phyloP scores from a whole-genome alignment of 345 rosid genomes.

The Clausena lansium region DNA sequence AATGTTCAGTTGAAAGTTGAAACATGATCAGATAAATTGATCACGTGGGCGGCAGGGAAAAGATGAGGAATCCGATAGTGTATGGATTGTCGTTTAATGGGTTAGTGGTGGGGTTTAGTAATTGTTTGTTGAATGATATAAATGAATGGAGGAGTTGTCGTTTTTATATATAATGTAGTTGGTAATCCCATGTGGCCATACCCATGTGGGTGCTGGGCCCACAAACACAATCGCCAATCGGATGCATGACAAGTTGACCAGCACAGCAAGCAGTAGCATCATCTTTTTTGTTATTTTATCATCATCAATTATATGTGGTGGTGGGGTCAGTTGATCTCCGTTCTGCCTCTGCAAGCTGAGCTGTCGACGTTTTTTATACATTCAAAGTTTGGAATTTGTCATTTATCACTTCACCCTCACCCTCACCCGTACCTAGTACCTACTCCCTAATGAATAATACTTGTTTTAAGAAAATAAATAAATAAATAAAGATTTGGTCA shows the following conservation, averaged over 20 bases:
- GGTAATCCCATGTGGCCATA: slow-evolving; percentile 18
- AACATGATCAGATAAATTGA: not conserved
- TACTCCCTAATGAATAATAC: too few species aligned
- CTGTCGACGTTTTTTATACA: not conserved
- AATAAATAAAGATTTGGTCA: too few species aligned
- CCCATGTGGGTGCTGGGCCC: slow-evolving; percentile 14
- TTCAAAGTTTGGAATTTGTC: not conserved
- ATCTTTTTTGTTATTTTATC: not conserved
- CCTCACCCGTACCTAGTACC: too few species aligned
- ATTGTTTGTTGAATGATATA: not conserved
- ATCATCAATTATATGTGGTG: not conserved
- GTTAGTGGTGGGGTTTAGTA: not conserved
- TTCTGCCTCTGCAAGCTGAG: too few species aligned
- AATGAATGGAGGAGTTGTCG: slow-evolving; percentile 16
- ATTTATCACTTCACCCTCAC: not conserved
- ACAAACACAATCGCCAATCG: not conserved
- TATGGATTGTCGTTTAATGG: slow-evolving; percentile 26
- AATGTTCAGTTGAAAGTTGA: not conserved
- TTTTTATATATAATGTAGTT: slow-evolving; percentile 7
- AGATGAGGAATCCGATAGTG: slow-evolving; percentile 16
- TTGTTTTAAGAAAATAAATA: too few species aligned
- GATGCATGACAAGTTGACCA: slow-evolving; percentile 6
- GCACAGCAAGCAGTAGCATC: too few species aligned
- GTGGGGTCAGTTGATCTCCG: slow-evolving; percentile 24
- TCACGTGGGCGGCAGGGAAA: not conserved